A percentile compares a stretch with the other conserved stretches of the same genome.
These are phyloP conservation scores for Podospora fimiseda DNA, from an alignment of 495 filamentous ascomycete species.

Conservation along the genomic window DNA sequence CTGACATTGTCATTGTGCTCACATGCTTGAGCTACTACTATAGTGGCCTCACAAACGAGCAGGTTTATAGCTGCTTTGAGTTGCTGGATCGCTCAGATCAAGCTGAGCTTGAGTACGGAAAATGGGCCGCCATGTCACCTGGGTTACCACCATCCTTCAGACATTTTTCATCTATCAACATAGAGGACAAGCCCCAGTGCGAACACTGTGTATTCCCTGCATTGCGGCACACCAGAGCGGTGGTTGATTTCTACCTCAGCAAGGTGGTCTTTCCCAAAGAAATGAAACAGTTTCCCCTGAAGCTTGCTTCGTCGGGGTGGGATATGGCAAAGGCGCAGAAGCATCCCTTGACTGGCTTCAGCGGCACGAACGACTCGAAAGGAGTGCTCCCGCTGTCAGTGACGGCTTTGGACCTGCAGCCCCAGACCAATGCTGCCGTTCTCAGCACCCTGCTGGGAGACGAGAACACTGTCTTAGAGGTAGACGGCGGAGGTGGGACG, in stretches of 20 bases:
- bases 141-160: conserved; percentile 34
- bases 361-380: conserved; percentile 65
- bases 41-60: conserved; percentile 46
- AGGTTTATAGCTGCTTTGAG: conserved; percentile 45
- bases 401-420: conserved; percentile 52
- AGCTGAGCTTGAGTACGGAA: conserved; percentile 44
- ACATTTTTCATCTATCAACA: conserved; percentile 52
- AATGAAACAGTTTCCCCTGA: conserved; percentile 56
- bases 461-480: conserved; percentile 45
- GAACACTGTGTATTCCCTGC: conserved; percentile 42
- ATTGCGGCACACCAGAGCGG: conserved; percentile 44
- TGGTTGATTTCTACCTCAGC: conserved; percentile 58
- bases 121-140: conserved; percentile 42
- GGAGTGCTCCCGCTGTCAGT: conserved; percentile 52
- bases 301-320: conserved; percentile 64
- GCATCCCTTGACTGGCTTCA: conserved; percentile 58
- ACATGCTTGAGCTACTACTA: conserved; percentile 68
- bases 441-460: conserved; percentile 48
- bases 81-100: conserved; percentile 51
- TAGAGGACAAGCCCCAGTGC: conserved; percentile 45
- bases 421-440: conserved; percentile 60
- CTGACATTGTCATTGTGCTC: conserved; percentile 61
- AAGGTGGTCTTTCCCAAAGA: conserved; percentile 60
- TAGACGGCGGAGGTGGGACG: conserved; percentile 15
- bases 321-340: conserved; percentile 48